Evolutionary conservation across 495 filamentous ascomycete species (phyloP).

Genomic region (Penicillium lividum): DNA sequence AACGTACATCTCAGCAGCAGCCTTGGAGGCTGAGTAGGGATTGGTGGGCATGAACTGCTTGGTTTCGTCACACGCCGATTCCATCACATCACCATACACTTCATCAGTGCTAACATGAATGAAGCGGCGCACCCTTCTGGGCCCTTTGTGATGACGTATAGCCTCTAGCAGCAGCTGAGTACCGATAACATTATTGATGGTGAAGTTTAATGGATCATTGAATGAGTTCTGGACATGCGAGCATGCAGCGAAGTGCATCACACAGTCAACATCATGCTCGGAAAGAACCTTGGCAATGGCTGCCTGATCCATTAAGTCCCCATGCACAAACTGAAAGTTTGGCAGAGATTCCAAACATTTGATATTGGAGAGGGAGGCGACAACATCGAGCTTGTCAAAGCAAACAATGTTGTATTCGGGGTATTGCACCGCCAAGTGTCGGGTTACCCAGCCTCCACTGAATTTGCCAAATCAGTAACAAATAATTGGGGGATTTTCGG

Average conservation of each 20-base stretch:
- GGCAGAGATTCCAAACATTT: constrained; percentile 55
- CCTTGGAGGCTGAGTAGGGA: constrained; percentile 76
- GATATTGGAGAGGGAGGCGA: constrained; percentile 71
- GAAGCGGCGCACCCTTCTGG: constrained; percentile 54
- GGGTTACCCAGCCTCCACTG: constrained; percentile 71
- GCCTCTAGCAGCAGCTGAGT: constrained; percentile 73
- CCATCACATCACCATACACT: constrained; percentile 68
- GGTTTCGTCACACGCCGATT: constrained; percentile 26
- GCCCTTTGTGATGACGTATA: constrained; percentile 54
- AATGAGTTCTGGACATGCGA: constrained; percentile 74
- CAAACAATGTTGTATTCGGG: constrained; percentile 71
- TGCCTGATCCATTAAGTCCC: constrained; percentile 63
- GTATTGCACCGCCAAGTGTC: constrained; percentile 67
- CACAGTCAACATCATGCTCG: constrained; percentile 66
- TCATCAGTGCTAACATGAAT: constrained; percentile 77
- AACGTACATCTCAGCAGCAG: constrained; percentile 80
- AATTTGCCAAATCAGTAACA: background rate
- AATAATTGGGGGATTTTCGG: background rate
- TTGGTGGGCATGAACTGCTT: constrained; percentile 66
- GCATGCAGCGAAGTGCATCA: constrained; percentile 77
- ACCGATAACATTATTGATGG: constrained; percentile 69
- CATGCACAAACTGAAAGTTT: constrained; percentile 76
- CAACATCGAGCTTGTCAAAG: constrained; percentile 77
- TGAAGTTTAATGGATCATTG: constrained; percentile 70
- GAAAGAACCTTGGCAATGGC: constrained; percentile 61